A percentile compares a stretch with the other conserved stretches of the same genome.
phyloP scores from a whole-genome alignment of 352 stramenopile genomes.

The Phytophthora meadii region DNA sequence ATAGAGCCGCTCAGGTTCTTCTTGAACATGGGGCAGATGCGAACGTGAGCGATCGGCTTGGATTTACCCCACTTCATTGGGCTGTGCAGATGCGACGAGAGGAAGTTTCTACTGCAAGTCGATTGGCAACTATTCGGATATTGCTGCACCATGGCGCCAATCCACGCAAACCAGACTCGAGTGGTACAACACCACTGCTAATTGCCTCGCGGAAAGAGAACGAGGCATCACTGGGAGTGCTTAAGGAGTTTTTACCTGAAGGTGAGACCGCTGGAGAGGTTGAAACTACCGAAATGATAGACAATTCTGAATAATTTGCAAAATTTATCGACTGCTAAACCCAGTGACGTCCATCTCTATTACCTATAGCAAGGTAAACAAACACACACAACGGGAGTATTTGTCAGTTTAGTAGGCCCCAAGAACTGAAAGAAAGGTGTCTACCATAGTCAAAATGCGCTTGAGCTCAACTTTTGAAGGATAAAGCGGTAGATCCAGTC shows the following conservation, averaged over 20 bases:
- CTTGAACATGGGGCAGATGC: constrained; percentile 70
- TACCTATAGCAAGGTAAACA: constrained; percentile 41
- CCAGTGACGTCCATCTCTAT: constrained; percentile 81
- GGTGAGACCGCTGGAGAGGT: constrained; percentile 21
- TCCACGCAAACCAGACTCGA: constrained; percentile 45
- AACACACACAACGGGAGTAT: neutral
- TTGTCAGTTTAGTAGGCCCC: constrained; percentile 9
- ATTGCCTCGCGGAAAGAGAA: constrained; percentile 82
- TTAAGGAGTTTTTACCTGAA: constrained; percentile 59
- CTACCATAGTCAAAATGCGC: constrained; percentile 93
- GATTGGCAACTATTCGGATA: constrained; percentile 76
- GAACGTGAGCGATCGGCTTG: constrained; percentile 65
- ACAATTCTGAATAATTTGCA: constrained; percentile 34
- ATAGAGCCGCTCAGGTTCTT: constrained; percentile 59
- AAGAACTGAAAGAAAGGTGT: constrained; percentile 2
- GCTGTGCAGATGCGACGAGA: constrained; percentile 83
- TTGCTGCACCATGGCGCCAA: constrained; percentile 70
- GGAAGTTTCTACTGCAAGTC: constrained; percentile 66
- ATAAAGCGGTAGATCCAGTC: constrained; percentile 83
- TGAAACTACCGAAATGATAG: constrained; percentile 30
- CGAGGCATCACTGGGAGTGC: constrained; percentile 55
- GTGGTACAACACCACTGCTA: constrained; percentile 59
- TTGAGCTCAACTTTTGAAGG: constrained; percentile 91
- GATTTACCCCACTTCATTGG: constrained; percentile 84
- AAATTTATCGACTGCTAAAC: constrained; percentile 70